Conservation (phyloP, 768 basidiomycete genomes). For the Tylopilus rubrobrunneus region DNA sequence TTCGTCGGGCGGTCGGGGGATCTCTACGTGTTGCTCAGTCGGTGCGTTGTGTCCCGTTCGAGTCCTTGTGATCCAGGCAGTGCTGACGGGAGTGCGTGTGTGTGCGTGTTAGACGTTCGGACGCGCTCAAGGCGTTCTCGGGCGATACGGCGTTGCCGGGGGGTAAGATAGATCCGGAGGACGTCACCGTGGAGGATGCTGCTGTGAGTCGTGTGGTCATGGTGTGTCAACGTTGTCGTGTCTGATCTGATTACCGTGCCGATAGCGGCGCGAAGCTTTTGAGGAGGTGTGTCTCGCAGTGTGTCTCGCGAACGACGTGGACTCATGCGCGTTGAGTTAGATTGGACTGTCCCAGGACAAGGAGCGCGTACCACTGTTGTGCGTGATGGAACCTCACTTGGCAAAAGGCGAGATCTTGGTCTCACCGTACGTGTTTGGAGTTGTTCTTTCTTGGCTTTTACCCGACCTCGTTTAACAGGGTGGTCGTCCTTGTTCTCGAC, state of each 20-base stretch:
- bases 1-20: conserved; percentile 85
- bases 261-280: conserved; percentile 79
- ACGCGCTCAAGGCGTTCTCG: conserved; percentile 70
- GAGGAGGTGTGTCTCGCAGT: conserved; percentile 62
- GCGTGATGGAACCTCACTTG: conserved; percentile 75
- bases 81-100: background rate
- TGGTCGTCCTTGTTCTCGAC: conserved; percentile 83
- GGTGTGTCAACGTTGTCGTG: background rate
- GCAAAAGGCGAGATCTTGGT: conserved; percentile 71
- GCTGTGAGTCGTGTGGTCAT: conserved; percentile 45
- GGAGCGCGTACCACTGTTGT: conserved; percentile 68
- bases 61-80: too few relatives aligned
- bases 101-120: conserved; percentile 53
- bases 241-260: background rate
- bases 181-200: conserved; percentile 70
- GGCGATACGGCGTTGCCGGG: conserved; percentile 89
- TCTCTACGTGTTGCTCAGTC: conserved; percentile 78
- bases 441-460: background rate
- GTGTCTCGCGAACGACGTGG: background rate
- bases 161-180: conserved; percentile 70
- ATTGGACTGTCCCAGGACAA: conserved; percentile 78
- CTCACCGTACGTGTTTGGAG: conserved; percentile 66
- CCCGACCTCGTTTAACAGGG: conserved; percentile 39
- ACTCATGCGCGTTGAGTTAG: conserved; percentile 37
- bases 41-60: conserved; percentile 42